Conservation (phyloP, 192 early-diverging fungal genomes). For the Jimgerdemannia lactiflua region DNA sequence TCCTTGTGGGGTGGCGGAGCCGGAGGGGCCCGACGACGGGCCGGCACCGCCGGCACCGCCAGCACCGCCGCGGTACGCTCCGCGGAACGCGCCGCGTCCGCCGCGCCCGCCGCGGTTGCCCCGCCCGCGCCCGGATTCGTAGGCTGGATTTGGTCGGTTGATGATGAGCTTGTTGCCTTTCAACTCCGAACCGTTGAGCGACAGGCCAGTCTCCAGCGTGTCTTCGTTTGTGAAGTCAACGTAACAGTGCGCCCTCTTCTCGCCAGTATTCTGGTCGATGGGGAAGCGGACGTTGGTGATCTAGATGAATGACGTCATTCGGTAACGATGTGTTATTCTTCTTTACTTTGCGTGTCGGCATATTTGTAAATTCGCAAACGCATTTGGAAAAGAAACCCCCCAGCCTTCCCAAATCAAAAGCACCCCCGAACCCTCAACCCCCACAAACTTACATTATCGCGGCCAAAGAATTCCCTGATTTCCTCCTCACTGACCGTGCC, state of each 20-base stretch:
- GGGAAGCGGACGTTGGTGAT: conserved; percentile 31
- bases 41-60: neutral
- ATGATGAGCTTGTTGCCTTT: conserved; percentile 27
- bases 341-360: too few species aligned
- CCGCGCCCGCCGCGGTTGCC: conserved; percentile 17
- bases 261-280: conserved; percentile 20
- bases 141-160: conserved; percentile 22
- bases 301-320: neutral
- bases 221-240: conserved; percentile 26
- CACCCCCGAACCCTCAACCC: too few species aligned
- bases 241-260: conserved; percentile 33
- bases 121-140: conserved; percentile 15
- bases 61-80: neutral
- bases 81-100: neutral
- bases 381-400: too few species aligned
- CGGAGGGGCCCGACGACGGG: neutral
- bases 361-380: too few species aligned
- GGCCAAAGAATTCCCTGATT: conserved; percentile 30
- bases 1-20: neutral
- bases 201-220: conserved; percentile 25
- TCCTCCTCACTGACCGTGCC: conserved; percentile 31
- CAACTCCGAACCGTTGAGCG: conserved; percentile 22
- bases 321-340: too few species aligned
- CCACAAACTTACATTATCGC: conserved; percentile 25
- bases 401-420: too few species aligned